A percentile compares a stretch with the other conserved stretches of the same genome.
phyloP scores from a whole-genome alignment of 495 filamentous ascomycete species.

The Parmelia sp. region DNA sequence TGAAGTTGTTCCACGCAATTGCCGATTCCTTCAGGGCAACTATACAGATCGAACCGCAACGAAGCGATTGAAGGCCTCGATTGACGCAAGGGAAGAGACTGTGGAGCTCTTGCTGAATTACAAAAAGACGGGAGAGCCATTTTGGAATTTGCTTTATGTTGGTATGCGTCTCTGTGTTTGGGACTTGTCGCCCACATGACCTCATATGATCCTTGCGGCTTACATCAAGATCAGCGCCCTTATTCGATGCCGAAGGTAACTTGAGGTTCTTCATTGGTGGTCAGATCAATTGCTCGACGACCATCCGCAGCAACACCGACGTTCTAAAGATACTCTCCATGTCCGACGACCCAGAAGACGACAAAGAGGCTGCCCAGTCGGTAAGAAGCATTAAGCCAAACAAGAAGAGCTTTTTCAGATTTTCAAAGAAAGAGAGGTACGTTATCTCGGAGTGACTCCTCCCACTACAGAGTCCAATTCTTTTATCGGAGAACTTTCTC shows the following conservation, averaged over 20 bases:
- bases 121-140: slow-evolving; percentile 46
- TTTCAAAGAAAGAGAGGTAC: slow-evolving; percentile 28
- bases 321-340: slow-evolving; percentile 43
- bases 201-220: neutral
- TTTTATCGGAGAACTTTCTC: too few species aligned
- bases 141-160: slow-evolving; percentile 51
- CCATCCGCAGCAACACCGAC: slow-evolving; percentile 43
- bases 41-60: slow-evolving; percentile 39
- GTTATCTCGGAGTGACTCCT: neutral
- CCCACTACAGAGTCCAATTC: neutral
- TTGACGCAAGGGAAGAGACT: slow-evolving; percentile 38
- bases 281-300: slow-evolving; percentile 51
- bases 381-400: slow-evolving; percentile 16
- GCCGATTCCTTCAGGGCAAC: slow-evolving; percentile 46
- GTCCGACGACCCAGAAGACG: slow-evolving; percentile 28
- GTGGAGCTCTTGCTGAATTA: slow-evolving; percentile 49
- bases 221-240: slow-evolving; percentile 33
- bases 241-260: slow-evolving; percentile 39
- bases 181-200: neutral
- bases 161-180: slow-evolving; percentile 20
- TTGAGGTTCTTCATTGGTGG: slow-evolving; percentile 47
- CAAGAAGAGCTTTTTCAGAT: slow-evolving; percentile 31
- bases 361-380: slow-evolving; percentile 15
- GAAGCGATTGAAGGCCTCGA: slow-evolving; percentile 36
- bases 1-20: slow-evolving; percentile 45